These are phyloP conservation scores for Podila horticola DNA, from an alignment of 192 early-diverging fungal genomes.

Conservation along the genomic window DNA sequence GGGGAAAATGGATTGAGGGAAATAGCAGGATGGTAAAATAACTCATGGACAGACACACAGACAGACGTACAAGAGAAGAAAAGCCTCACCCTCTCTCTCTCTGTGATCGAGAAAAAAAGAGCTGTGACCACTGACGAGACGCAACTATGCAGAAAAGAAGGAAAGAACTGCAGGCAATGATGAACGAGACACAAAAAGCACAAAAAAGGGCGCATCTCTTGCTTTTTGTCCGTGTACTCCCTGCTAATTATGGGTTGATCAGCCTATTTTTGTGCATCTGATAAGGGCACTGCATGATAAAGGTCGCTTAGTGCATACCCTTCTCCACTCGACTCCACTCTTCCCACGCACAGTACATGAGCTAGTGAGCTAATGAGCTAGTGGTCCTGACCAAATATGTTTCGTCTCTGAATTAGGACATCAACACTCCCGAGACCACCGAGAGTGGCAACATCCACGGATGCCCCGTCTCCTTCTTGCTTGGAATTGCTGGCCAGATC, in stretches of 20 bases:
- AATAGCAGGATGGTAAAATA: neutral
- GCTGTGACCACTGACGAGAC: too few species aligned
- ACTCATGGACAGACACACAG: neutral
- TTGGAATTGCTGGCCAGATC: slow-evolving; percentile 78
- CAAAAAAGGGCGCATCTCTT: too few species aligned
- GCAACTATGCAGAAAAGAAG: too few species aligned
- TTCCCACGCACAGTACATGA: too few species aligned
- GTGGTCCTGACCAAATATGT: neutral
- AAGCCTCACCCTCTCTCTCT: too few species aligned
- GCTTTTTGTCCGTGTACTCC: too few species aligned
- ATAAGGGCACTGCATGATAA: neutral
- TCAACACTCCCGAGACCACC: slow-evolving; percentile 92
- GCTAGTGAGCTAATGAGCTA: neutral
- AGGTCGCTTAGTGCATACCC: neutral
- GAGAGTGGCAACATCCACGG: slow-evolving; percentile 95
- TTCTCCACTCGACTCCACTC: too few species aligned
- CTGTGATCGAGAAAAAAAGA: too few species aligned
- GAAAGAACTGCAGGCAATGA: too few species aligned
- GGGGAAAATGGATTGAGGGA: neutral
- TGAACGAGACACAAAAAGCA: too few species aligned
- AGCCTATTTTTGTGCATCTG: neutral
- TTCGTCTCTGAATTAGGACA: slow-evolving; percentile 63
- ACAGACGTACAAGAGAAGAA: too few species aligned
- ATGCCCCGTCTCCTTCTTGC: slow-evolving; percentile 91
- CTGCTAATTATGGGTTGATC: too few species aligned